phyloP scores from a whole-genome alignment of 257 asterid genomes.

The Capsicum pubescens region DNA sequence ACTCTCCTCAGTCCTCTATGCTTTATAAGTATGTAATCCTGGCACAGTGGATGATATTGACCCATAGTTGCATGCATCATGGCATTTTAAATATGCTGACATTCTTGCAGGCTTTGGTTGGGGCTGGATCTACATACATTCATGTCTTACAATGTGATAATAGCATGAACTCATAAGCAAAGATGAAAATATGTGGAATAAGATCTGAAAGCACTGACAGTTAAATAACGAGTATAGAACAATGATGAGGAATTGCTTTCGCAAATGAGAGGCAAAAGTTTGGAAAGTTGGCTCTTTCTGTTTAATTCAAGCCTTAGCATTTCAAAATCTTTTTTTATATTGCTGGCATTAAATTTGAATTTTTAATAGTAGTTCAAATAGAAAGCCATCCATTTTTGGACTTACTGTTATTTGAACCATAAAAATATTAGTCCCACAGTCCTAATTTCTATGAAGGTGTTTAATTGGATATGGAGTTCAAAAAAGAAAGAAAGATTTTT shows the following conservation, averaged over 20 bases:
- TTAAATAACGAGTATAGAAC: neutral
- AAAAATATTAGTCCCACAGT: neutral
- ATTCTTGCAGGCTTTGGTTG: constrained; percentile 2
- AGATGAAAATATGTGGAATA: neutral
- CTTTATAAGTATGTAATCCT: neutral
- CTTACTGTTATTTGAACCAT: neutral
- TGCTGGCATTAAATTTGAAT: neutral
- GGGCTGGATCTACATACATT: neutral
- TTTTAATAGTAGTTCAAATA: constrained; percentile 16
- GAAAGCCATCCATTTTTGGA: neutral
- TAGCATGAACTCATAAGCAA: constrained; percentile 16
- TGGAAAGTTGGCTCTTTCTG: neutral
- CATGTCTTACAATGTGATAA: constrained; percentile 9
- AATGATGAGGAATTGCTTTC: neutral
- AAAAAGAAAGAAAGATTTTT: neutral
- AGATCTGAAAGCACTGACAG: neutral
- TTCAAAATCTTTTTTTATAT: neutral
- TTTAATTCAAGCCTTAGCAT: constrained; percentile 16
- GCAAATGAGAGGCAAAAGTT: neutral
- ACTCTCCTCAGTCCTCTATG: neutral
- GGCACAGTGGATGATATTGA: neutral
- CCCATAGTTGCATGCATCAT: neutral
- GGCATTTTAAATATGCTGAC: neutral
- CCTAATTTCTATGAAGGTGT: neutral
- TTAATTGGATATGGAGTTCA: neutral